Evolutionary conservation across 2,329 filamentous ascomycete genomes (phyloP).

Genomic region (Penicillium hesseltinei): DNA sequence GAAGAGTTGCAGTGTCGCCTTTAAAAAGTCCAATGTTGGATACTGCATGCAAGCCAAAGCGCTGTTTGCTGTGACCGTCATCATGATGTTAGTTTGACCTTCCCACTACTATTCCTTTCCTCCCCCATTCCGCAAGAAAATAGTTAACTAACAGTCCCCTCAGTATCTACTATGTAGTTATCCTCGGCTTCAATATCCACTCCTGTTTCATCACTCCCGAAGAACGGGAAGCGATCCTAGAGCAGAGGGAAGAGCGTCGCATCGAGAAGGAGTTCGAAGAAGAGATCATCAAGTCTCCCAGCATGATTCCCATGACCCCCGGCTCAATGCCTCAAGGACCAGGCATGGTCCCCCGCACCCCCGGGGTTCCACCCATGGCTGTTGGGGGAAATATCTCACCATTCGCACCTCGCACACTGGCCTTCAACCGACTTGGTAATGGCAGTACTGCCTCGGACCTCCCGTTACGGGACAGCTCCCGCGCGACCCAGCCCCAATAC

Average conservation of each 20-base stretch:
- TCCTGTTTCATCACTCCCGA: slow-evolving; percentile 47
- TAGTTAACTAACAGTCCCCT: slow-evolving; percentile 10
- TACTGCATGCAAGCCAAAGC: slow-evolving; percentile 63
- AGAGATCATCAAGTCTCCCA: slow-evolving; percentile 41
- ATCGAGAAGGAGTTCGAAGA: slow-evolving; percentile 44
- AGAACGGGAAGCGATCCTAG: slow-evolving; percentile 35
- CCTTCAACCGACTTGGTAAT: slow-evolving; percentile 42
- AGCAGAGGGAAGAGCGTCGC: slow-evolving; percentile 37
- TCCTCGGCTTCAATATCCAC: slow-evolving; percentile 49
- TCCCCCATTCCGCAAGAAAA: neutral
- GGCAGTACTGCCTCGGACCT: slow-evolving; percentile 39
- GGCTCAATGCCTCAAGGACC: slow-evolving; percentile 25
- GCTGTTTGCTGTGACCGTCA: slow-evolving; percentile 55
- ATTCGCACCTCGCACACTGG: slow-evolving; percentile 42
- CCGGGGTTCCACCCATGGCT: slow-evolving; percentile 36
- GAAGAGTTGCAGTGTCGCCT: slow-evolving; percentile 57
- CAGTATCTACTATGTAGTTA: slow-evolving; percentile 52
- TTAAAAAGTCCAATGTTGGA: slow-evolving; percentile 43
- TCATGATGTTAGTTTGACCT: slow-evolving; percentile 49
- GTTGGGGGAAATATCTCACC: slow-evolving; percentile 16
- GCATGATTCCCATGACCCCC: slow-evolving; percentile 34
- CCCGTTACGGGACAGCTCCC: slow-evolving; percentile 39
- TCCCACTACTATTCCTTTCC: neutral
- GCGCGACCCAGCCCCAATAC: slow-evolving; percentile 20
- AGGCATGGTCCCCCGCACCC: slow-evolving; percentile 21